phyloP scores from a whole-genome alignment of 140 eudicot species.

The Senecio squalidus region DNA sequence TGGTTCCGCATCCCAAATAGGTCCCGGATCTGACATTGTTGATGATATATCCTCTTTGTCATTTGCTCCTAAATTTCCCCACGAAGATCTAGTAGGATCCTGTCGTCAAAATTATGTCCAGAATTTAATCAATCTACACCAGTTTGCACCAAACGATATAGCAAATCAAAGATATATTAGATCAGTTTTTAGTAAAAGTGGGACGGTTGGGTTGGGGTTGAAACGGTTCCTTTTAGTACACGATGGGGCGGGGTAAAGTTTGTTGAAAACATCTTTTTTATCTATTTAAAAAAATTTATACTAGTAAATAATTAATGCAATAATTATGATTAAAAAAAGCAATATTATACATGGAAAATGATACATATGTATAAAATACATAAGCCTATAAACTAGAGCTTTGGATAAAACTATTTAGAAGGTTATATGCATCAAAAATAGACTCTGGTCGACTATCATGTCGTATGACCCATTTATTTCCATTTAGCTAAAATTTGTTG shows the following conservation, averaged over 20 bases:
- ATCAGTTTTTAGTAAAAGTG: too few relatives aligned
- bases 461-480: background rate
- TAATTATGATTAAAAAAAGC: background rate
- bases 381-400: too few relatives aligned
- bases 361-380: too few relatives aligned
- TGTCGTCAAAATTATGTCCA: background rate
- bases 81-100: constrained; percentile 63
- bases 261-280: too few relatives aligned
- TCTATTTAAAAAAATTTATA: too few relatives aligned
- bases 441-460: background rate
- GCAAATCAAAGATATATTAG: too few relatives aligned
- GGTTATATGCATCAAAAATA: background rate
- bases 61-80: constrained; percentile 63
- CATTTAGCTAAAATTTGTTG: background rate
- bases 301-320: background rate
- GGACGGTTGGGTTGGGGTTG: too few relatives aligned
- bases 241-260: too few relatives aligned
- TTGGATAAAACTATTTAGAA: background rate
- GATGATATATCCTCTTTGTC: constrained; percentile 96
- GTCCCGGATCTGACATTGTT: constrained; percentile 96
- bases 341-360: too few relatives aligned
- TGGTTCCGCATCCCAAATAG: constrained; percentile 97
- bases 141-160: too few relatives aligned
- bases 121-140: background rate
- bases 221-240: too few relatives aligned